Percentiles rank a stretch among this genome's conserved stretches.
These are phyloP conservation scores for Bacidia rubella DNA, from an alignment of 495 filamentous ascomycete species.

Conservation along the genomic window DNA sequence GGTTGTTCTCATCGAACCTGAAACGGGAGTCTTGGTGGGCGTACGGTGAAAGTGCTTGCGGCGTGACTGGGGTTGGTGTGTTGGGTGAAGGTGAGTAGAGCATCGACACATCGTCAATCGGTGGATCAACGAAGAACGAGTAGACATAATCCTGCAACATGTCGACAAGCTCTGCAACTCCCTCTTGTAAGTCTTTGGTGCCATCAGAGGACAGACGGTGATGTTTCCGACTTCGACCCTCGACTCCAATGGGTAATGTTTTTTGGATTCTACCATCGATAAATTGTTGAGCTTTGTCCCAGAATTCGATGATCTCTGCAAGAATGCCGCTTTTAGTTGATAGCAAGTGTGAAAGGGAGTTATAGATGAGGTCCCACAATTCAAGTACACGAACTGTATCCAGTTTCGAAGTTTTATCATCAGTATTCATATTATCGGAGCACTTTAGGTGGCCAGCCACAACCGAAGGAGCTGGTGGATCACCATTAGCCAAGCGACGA, in stretches of 20 bases:
- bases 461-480: constrained; percentile 52
- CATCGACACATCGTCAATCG: constrained; percentile 76
- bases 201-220: constrained; percentile 66
- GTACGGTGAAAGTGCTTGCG: constrained; percentile 28
- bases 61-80: constrained; percentile 44
- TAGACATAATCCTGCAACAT: constrained; percentile 66
- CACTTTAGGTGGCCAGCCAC: constrained; percentile 61
- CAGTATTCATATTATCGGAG: constrained; percentile 46
- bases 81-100: constrained; percentile 66
- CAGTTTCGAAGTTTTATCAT: constrained; percentile 39
- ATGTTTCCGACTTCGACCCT: constrained; percentile 70
- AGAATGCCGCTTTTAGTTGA: constrained; percentile 63
- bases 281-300: constrained; percentile 84
- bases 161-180: constrained; percentile 64
- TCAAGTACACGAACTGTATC: constrained; percentile 70
- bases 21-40: constrained; percentile 52
- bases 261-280: constrained; percentile 75
- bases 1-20: constrained; percentile 60
- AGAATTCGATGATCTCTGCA: constrained; percentile 82
- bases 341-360: constrained; percentile 54
- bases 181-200: constrained; percentile 58
- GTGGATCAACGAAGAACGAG: constrained; percentile 75
- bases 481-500: constrained; percentile 57
- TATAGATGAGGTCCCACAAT: constrained; percentile 74
- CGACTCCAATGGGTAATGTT: constrained; percentile 67